These are phyloP conservation scores for Microcyclospora pomicola DNA, from an alignment of 2,329 filamentous ascomycete species.

Conservation along the genomic window DNA sequence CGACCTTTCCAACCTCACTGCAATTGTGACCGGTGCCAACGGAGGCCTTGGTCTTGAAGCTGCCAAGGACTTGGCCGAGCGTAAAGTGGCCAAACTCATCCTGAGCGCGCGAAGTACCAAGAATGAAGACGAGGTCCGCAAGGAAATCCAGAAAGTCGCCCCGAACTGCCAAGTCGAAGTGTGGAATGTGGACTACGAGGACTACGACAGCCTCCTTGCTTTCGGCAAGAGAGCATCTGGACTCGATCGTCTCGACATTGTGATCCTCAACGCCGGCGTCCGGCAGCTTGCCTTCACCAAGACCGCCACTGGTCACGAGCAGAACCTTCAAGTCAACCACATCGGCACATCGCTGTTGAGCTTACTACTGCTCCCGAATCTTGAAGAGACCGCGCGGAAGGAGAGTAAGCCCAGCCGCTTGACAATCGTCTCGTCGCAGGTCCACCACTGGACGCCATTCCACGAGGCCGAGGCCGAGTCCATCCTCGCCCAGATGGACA, in stretches of 20 bases:
- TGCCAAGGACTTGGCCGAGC: constrained; percentile 7
- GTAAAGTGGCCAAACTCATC: constrained; percentile 26
- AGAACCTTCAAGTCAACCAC: constrained; percentile 43
- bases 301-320: constrained; percentile 14
- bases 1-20: constrained; percentile 2
- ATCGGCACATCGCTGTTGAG: constrained; percentile 42
- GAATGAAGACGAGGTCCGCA: constrained; percentile 20
- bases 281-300: constrained; percentile 11
- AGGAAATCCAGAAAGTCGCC: neutral
- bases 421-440: neutral
- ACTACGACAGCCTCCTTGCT: constrained; percentile 11
- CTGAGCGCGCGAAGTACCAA: constrained; percentile 22
- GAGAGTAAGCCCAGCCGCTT: neutral
- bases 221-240: constrained; percentile 10
- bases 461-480: too few relatives aligned
- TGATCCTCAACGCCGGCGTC: constrained; percentile 28
- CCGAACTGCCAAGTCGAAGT: constrained; percentile 10
- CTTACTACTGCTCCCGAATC: constrained; percentile 32
- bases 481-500: too few relatives aligned
- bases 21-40: constrained; percentile 23
- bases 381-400: constrained; percentile 9
- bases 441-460: too few relatives aligned
- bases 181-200: constrained; percentile 14
- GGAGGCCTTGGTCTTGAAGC: constrained; percentile 28
- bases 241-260: constrained; percentile 22